Base-by-base conservation (phyloP, 1,284 basidiomycete species). In the Puccinia coronata region DNA sequence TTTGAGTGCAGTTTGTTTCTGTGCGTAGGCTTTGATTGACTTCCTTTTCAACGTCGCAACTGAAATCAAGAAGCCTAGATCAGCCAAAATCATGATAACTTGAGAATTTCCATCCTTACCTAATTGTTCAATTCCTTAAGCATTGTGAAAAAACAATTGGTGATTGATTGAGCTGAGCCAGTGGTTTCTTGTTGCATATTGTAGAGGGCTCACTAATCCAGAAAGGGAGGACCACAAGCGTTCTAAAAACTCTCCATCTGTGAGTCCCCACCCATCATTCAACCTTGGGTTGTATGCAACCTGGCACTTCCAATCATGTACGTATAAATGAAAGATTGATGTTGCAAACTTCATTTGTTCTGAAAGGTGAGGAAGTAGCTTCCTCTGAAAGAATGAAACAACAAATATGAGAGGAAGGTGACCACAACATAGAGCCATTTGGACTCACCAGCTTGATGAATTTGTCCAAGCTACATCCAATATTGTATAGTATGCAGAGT, bases 221-320 rank as follows among this genome's bases (percentile, higher is more conserved):
- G 65, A 67, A 8, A 43, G 23, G 23, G 41, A 43, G 1, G 65
- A 67, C 65, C 59, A 61, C 8, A 71, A 23, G 28, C 69, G 36
- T 23, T 71, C 69, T 18, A 71, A 43, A 31, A 39, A 39, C 28
- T 71, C 69, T 51, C 69, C 43, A 49, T 71, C 69, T 2, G 69
- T 41, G 6, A 71, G 49, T 43, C 69, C 69, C 69, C 69, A 71
- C 2, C 49, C 11, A 1, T 47, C 25, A 28, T 71, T 71, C 18
- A 71, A 43, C 18, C 69, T 18, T 2, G 69, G 69, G n/a, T 71
- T 41, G 43, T 71, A 71, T 18, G 18, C 12, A 0, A 73, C n/a
- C n/a, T n/a, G n/a, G n/a, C n/a, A 73, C 8, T 47, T 25, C 71
- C 71, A 73, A 41, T 73, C 36, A n/a, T 73, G 71, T 8, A 73